Base-by-base conservation (phyloP, 345 rosid genomes). In the Syzygium oleosum region DNA sequence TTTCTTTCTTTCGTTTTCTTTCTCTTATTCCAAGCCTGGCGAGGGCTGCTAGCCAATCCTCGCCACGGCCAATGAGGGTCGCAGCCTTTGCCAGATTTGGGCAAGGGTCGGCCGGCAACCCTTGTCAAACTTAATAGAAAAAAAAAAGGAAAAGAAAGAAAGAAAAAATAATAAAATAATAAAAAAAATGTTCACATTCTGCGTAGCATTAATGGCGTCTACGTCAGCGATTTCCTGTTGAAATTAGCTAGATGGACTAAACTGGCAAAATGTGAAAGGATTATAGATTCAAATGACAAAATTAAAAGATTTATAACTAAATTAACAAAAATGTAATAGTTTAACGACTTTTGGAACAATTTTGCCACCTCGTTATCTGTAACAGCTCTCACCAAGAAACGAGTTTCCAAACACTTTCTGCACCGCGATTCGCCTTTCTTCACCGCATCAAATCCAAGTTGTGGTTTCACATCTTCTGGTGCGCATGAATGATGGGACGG, bases 211-310 rank as follows among this genome's bases (percentile, higher is more conserved):
- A 43, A 43, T 43, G 46, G 46, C 7, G 7, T 56, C 6, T 12
- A 23, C n/a, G 11, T 56, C 25, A 23, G 61, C 10, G n/a, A 56
- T 22, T 56, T 56, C 10, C 0, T 9, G 0, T 27, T 27, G 25
- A 56, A 56, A 56, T 56, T 56, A 2, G 6, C 0, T 0, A 0
- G 6, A 56, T 56, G 1, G 13, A 56, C 13, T 23, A 0, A 23
- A 56, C 25, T 23, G n/a, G 13, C n/a, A 56, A 56, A 23, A 56
- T 6, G 25, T 2, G 13, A 56, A 56, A 54, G 10, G 25, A 10
- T 56, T 56, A 9, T 22, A 0, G 5, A 56, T 12, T 22, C 10
- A 56, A 23, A 22, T 56, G 1, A 56, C 5, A 23, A 56, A 23
- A 56, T 23, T 23, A 6, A 56, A 56, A 56, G 0, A 12, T 23